phyloP scores from a whole-genome alignment of 129 eudicot species.

The Pseudognaphalium luteoalbum region DNA sequence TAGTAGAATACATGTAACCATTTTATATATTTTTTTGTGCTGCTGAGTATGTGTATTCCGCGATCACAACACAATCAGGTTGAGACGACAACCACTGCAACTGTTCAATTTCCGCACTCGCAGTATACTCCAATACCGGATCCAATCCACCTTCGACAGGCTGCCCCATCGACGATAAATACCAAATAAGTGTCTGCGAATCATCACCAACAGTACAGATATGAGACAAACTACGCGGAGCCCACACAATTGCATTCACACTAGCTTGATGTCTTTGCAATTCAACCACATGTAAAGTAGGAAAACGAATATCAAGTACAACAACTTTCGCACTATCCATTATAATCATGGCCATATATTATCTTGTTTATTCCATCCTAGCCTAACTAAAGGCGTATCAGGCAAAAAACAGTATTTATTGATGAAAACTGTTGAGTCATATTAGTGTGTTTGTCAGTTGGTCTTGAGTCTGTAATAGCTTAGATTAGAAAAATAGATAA shows the following conservation, averaged over 20 bases:
- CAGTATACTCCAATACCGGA: constrained; percentile 87
- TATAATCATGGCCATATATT: constrained; percentile 93
- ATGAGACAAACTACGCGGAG: constrained; percentile 90
- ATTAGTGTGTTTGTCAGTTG: too few species aligned
- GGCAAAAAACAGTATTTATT: constrained; percentile 29
- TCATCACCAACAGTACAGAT: constrained; percentile 97
- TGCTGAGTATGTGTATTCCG: too few species aligned
- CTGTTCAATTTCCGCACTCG: constrained; percentile 96
- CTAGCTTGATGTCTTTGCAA: constrained; percentile 90
- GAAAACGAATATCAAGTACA: constrained; percentile 84
- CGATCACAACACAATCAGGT: constrained; percentile 99
- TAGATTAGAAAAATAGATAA: too few species aligned
- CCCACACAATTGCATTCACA: constrained; percentile 93
- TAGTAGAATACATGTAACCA: too few species aligned
- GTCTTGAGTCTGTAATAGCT: too few species aligned
- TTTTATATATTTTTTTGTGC: too few species aligned
- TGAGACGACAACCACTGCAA: constrained; percentile 92
- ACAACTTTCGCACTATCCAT: constrained; percentile 96
- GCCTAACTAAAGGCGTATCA: constrained; percentile 78
- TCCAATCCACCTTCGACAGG: constrained; percentile 95
- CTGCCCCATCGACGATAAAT: constrained; percentile 93
- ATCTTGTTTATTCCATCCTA: constrained; percentile 98
- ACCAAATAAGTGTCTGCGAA: constrained; percentile 93
- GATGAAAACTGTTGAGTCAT: too few species aligned
- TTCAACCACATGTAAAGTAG: constrained; percentile 85